Percentiles rank a stretch among this genome's conserved stretches.
Conservation (phyloP, 345 rosid species). For the Rhodamnia argentea region DNA sequence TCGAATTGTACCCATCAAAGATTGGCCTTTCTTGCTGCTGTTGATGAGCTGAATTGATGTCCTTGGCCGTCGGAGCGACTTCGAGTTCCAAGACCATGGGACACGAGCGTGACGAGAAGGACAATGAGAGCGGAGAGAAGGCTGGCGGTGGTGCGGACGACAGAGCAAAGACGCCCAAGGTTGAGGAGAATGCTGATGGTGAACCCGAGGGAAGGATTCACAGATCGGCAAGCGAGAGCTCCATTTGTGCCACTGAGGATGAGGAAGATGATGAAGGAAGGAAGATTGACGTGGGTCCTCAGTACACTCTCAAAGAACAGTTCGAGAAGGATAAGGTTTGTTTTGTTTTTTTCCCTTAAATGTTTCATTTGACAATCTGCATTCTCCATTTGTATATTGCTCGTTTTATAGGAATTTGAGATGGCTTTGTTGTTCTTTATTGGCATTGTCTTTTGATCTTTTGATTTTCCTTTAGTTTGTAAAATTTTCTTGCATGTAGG, state of each 20-base stretch:
- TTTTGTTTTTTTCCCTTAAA: background rate
- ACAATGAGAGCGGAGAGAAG: background rate
- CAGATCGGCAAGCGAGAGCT: constrained; percentile 20
- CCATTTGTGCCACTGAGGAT: constrained; percentile 36
- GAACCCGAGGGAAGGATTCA: constrained; percentile 9
- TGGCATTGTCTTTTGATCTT: background rate
- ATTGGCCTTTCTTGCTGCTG: background rate
- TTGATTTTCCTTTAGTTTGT: background rate
- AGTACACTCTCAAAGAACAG: constrained; percentile 53
- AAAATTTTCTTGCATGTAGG: constrained; percentile 19
- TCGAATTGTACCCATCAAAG: background rate
- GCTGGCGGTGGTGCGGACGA: constrained; percentile 9
- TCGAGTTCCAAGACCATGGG: constrained; percentile 31
- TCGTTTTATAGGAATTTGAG: background rate
- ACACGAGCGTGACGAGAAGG: constrained; percentile 17
- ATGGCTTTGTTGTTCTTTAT: background rate
- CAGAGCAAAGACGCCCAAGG: constrained; percentile 1
- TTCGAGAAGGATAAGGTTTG: constrained; percentile 63
- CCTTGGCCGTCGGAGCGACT: constrained; percentile 23
- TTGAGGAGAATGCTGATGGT: constrained; percentile 8
- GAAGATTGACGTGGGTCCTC: constrained; percentile 55
- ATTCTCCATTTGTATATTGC: background rate
- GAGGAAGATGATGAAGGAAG: constrained; percentile 41
- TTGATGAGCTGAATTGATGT: constrained; percentile 29
- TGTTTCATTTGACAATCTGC: background rate